These are phyloP conservation scores for Solanum rostratum DNA, from an alignment of 257 asterid genomes.

Conservation along the genomic window DNA sequence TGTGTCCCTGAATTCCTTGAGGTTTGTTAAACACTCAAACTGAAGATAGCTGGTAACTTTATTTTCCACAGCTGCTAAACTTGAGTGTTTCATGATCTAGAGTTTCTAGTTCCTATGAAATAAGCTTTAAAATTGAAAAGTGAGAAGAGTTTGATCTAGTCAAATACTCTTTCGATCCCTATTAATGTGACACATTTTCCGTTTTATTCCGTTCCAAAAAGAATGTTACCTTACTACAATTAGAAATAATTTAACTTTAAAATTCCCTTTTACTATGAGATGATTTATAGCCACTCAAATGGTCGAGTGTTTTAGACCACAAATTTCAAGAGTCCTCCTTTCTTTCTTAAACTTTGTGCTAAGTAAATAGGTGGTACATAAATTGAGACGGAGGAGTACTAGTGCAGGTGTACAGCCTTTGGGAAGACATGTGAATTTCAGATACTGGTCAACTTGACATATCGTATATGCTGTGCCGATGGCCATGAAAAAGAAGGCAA, in stretches of 20 bases:
- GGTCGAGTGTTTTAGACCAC: not conserved
- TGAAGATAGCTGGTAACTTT: not conserved
- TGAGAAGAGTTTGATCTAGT: not conserved
- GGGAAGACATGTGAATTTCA: not conserved
- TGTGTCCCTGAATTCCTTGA: slow-evolving; percentile 52
- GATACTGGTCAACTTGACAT: not conserved
- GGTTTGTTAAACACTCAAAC: slow-evolving; percentile 31
- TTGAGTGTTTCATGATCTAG: not conserved
- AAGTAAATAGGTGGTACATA: not conserved
- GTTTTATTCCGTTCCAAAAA: not conserved
- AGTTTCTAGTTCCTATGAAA: not conserved
- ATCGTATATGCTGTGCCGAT: not conserved
- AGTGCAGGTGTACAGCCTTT: not conserved
- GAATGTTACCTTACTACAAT: not conserved
- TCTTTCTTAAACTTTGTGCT: not conserved
- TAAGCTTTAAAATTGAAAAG: not conserved
- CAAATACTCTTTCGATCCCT: not conserved
- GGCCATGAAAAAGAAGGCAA: not conserved
- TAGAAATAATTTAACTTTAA: not conserved
- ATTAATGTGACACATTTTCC: not conserved
- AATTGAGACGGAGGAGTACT: not conserved
- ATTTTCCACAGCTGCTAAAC: not conserved
- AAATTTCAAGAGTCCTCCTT: not conserved
- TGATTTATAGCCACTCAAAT: not conserved
- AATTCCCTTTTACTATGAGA: not conserved